These are phyloP conservation scores for Aureobasidium musti DNA, from an alignment of 2,329 filamentous ascomycete genomes.

Conservation along the genomic window DNA sequence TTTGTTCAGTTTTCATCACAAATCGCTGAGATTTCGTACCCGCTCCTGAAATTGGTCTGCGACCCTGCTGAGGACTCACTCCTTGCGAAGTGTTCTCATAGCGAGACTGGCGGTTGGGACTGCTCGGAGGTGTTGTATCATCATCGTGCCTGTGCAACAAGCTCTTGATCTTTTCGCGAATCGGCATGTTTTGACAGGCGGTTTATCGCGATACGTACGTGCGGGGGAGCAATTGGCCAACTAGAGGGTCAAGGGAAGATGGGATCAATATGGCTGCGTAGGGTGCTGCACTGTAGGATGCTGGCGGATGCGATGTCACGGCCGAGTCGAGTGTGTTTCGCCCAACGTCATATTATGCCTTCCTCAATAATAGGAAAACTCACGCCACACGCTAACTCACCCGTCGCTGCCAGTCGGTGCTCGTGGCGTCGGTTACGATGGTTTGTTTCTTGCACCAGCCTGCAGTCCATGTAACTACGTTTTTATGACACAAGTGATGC, in stretches of 20 bases:
- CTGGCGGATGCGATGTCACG: constrained; percentile 14
- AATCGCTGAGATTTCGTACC: background rate
- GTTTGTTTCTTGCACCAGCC: background rate
- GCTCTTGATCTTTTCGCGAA: constrained; percentile 28
- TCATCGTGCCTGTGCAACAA: constrained; percentile 23
- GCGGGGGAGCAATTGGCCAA: constrained; percentile 12
- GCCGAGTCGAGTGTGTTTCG: constrained; percentile 5
- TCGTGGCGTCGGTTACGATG: constrained; percentile 15
- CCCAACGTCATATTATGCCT: constrained; percentile 24
- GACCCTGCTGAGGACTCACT: background rate
- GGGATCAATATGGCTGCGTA: constrained; percentile 24
- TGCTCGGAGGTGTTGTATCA: constrained; percentile 12
- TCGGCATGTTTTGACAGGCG: constrained; percentile 16
- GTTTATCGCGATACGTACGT: constrained; percentile 1
- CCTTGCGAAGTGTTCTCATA: constrained; percentile 22
- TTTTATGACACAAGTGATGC: background rate
- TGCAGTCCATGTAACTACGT: constrained; percentile 14
- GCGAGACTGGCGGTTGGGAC: background rate
- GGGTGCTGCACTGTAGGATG: constrained; percentile 9
- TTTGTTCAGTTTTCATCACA: background rate
- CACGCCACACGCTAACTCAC: constrained; percentile 20
- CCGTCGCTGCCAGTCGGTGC: background rate
- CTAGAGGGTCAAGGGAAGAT: constrained; percentile 19
- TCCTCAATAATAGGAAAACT: constrained; percentile 7
- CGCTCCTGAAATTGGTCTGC: constrained; percentile 12